Conservation (phyloP, 768 basidiomycete genomes). For the Kwoniella dendrophila region DNA sequence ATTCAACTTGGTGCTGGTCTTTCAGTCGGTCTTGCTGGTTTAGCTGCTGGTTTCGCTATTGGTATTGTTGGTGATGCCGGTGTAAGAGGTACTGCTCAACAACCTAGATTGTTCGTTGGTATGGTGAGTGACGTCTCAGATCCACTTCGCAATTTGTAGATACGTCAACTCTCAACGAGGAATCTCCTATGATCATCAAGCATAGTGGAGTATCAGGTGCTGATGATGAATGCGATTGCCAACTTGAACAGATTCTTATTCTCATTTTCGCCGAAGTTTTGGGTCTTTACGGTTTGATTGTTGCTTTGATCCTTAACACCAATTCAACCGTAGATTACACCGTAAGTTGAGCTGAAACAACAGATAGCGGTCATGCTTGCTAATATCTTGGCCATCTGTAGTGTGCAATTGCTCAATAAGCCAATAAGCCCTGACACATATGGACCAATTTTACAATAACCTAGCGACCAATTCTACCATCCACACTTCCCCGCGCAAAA, state of each 20-base stretch:
- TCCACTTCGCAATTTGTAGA: not conserved
- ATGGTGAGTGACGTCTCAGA: conserved; percentile 61
- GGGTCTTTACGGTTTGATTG: conserved; percentile 93
- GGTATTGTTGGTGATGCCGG: conserved; percentile 99
- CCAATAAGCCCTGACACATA: not conserved
- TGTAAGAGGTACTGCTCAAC: conserved; percentile 95
- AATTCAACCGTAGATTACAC: conserved; percentile 47
- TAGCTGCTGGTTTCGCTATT: conserved; percentile 60
- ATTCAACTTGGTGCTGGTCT: conserved; percentile 71
- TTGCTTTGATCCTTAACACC: conserved; percentile 95
- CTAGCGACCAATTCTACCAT: not conserved
- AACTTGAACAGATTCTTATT: conserved; percentile 71
- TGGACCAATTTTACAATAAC: not conserved
- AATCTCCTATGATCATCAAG: not conserved
- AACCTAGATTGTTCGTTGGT: conserved; percentile 88
- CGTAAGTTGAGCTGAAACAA: conserved; percentile 23
- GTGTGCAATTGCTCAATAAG: conserved; percentile 29
- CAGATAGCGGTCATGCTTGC: not conserved
- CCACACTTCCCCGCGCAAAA: not conserved
- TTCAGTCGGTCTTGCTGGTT: conserved; percentile 86
- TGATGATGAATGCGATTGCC: too few relatives aligned
- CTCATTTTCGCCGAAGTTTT: conserved; percentile 79
- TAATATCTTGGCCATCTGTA: not conserved
- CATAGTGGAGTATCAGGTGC: not conserved
- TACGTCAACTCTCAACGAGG: not conserved